Percentiles rank a stretch among this genome's conserved stretches.
These are phyloP conservation scores for Emergomyces orientalis DNA, from an alignment of 2,329 filamentous ascomycete species.

Conservation along the genomic window DNA sequence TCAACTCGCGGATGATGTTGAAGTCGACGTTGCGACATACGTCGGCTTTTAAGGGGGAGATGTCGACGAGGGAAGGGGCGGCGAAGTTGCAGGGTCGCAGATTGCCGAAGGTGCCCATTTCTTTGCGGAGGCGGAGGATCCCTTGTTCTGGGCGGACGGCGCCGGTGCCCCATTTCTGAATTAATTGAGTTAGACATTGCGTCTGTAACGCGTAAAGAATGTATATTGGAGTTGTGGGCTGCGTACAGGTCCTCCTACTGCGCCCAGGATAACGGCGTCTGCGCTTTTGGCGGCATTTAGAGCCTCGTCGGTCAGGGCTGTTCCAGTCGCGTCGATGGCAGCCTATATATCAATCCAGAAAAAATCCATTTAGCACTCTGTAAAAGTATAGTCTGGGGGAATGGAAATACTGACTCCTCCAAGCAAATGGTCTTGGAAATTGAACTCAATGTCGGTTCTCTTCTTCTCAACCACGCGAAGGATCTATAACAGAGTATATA, in stretches of 20 bases:
- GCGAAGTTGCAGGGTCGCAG: slow-evolving; percentile 94
- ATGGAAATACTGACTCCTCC: slow-evolving; percentile 63
- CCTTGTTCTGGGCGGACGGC: slow-evolving; percentile 85
- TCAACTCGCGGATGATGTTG: slow-evolving; percentile 84
- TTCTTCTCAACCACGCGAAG: slow-evolving; percentile 67
- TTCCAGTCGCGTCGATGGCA: slow-evolving; percentile 76
- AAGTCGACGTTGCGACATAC: slow-evolving; percentile 84
- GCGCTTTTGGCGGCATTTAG: slow-evolving; percentile 74
- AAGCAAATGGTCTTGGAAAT: slow-evolving; percentile 80
- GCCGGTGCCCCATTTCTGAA: slow-evolving; percentile 75
- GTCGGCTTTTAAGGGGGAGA: slow-evolving; percentile 76
- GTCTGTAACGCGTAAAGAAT: slow-evolving; percentile 6
- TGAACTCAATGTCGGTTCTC: slow-evolving; percentile 67
- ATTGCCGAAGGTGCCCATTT: slow-evolving; percentile 91
- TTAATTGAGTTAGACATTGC: not conserved
- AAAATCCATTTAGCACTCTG: not conserved
- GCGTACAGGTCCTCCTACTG: slow-evolving; percentile 72
- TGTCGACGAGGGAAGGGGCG: slow-evolving; percentile 71
- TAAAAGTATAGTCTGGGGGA: slow-evolving; percentile 9
- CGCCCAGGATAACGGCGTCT: slow-evolving; percentile 83
- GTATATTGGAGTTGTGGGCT: not conserved
- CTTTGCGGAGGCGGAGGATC: slow-evolving; percentile 80
- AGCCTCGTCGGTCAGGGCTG: slow-evolving; percentile 71
- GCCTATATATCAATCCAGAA: slow-evolving; percentile 45
- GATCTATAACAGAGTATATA: slow-evolving; percentile 44